Conservation (phyloP, 106 monocot genomes). For the Vanilla planifolia region DNA sequence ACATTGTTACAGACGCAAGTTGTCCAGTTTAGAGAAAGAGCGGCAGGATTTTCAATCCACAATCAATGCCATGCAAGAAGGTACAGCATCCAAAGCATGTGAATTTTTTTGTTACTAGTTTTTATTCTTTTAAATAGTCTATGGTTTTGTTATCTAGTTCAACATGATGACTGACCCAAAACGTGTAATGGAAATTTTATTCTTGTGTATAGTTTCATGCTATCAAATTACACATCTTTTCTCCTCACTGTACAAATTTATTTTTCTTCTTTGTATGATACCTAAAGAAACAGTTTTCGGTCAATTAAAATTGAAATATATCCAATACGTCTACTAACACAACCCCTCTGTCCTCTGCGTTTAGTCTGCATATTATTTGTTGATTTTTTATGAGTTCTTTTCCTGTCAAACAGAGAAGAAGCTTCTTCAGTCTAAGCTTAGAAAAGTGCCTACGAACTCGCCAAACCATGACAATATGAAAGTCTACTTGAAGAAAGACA, state of each 20-base stretch:
- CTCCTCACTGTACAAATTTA: background rate
- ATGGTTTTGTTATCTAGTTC: too few relatives aligned
- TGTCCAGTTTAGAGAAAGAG: conserved; percentile 84
- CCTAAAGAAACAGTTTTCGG: too few relatives aligned
- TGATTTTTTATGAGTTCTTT: conserved; percentile 8
- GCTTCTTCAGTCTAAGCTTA: conserved; percentile 59
- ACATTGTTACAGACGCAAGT: conserved; percentile 50
- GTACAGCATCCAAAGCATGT: conserved; percentile 18
- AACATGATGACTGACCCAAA: too few relatives aligned
- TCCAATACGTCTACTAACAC: too few relatives aligned
- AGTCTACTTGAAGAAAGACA: conserved; percentile 26
- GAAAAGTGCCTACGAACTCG: conserved; percentile 40
- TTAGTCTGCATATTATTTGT: background rate
- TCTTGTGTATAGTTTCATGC: too few relatives aligned
- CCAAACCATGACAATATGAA: conserved; percentile 18
- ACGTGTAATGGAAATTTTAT: too few relatives aligned
- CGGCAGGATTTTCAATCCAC: conserved; percentile 87
- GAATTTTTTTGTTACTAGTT: background rate
- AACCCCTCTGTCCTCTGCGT: background rate
- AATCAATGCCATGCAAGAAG: conserved; percentile 93
- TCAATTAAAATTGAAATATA: too few relatives aligned
- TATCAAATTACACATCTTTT: too few relatives aligned
- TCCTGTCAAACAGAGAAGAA: conserved; percentile 72
- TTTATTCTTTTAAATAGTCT: too few relatives aligned
- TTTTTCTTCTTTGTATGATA: conserved; percentile 5